Conservation (phyloP, 352 stramenopile species). For the Saprolegnia parasitica region DNA sequence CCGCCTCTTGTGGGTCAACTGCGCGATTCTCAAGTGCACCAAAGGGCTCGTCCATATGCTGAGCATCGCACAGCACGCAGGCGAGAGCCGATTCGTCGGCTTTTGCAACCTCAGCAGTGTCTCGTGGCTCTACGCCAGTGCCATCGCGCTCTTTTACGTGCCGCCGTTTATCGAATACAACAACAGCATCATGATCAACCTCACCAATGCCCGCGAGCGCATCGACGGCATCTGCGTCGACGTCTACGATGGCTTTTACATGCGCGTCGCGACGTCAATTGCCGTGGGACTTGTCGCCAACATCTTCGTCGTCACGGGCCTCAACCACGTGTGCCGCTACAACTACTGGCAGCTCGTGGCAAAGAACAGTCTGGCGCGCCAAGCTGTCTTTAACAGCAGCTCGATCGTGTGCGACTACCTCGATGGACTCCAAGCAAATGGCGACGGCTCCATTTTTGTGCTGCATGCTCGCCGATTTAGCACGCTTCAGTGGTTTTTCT, state of each 20-base stretch:
- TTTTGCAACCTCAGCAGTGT: constrained; percentile 18
- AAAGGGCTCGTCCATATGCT: background rate
- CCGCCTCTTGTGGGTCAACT: constrained; percentile 17
- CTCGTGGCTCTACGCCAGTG: background rate
- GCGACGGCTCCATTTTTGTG: background rate
- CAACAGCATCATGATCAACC: background rate
- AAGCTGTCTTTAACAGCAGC: no score
- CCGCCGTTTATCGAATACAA: no score
- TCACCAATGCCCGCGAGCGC: background rate
- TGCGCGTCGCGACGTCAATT: background rate
- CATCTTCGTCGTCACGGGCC: background rate
- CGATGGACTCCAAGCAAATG: background rate
- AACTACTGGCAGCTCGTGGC: background rate
- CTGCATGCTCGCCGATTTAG: constrained; percentile 7
- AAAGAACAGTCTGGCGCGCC: constrained; percentile 10
- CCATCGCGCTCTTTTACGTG: constrained; percentile 14
- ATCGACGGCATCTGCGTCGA: constrained; percentile 1
- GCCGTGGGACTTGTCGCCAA: background rate
- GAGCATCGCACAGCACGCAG: background rate
- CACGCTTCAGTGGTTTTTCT: constrained; percentile 23
- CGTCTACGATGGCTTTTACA: constrained; percentile 20
- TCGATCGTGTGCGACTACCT: constrained; percentile 25
- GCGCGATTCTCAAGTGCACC: background rate
- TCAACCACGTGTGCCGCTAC: background rate
- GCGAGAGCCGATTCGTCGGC: background rate